phyloP scores from a whole-genome alignment of 2,329 filamentous ascomycete genomes.

The Endocalyx cinctus region DNA sequence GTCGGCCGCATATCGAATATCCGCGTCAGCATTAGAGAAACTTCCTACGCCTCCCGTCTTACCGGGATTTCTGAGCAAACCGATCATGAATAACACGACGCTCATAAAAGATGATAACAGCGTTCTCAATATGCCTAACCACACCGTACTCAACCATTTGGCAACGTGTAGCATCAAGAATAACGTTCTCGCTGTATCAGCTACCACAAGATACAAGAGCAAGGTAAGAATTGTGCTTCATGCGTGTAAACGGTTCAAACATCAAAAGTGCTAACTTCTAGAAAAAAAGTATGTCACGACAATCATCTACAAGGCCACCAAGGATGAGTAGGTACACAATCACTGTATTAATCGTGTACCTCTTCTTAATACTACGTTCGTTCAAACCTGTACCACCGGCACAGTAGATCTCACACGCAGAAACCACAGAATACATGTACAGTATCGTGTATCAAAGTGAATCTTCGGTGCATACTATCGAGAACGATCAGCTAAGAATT shows the following conservation, averaged over 20 bases:
- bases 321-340: slow-evolving; percentile 33
- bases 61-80: slow-evolving; percentile 88
- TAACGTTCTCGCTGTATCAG: slow-evolving; percentile 88
- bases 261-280: too few relatives aligned
- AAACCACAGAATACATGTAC: too few relatives aligned
- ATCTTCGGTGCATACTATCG: too few relatives aligned
- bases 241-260: slow-evolving; percentile 33
- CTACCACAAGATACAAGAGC: slow-evolving; percentile 93
- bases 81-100: slow-evolving; percentile 85
- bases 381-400: background rate
- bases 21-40: slow-evolving; percentile 69
- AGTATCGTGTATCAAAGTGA: too few relatives aligned
- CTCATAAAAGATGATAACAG: slow-evolving; percentile 98
- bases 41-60: slow-evolving; percentile 79
- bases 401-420: too few relatives aligned
- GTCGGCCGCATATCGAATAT: slow-evolving; percentile 66
- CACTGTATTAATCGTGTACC: too few relatives aligned
- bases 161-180: slow-evolving; percentile 98
- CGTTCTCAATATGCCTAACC: slow-evolving; percentile 93
- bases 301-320: slow-evolving; percentile 95
- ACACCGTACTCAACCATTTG: slow-evolving; percentile 93
- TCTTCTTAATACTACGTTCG: too few relatives aligned
- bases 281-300: slow-evolving; percentile 83
- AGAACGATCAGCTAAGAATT: too few relatives aligned
- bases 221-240: slow-evolving; percentile 55